Base-by-base conservation (phyloP, 2,329 filamentous ascomycete genomes). In the Fusarium clavum region DNA sequence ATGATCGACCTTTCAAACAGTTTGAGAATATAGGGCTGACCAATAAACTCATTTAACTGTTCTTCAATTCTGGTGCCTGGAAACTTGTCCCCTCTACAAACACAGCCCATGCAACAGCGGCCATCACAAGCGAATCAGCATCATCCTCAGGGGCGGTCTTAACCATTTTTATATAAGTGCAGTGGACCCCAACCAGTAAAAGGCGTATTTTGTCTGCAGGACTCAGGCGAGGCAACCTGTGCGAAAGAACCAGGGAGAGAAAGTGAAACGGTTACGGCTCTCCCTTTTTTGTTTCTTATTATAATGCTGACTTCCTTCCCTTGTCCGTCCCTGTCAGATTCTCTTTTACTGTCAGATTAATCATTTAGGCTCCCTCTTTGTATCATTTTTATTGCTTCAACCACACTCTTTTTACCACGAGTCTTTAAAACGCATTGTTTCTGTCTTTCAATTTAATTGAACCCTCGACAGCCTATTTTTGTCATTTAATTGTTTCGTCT, bases 81-180 rank as follows among this genome's bases (percentile, higher is more conserved):
- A 67, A 66, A 49, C 30, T 6, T 14, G 3, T n/a, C n/a, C 34
- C 13, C 18, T 5, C 65, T 38, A 73, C 71, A 68, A 70, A 72
- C 67, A 72, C 66, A 70, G 69, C 70, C 74, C 76, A 72, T 75
- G 72, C 52, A 73, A 77, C 70, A 76, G 57, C 58, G 76, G 73
- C 63, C 76, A 58, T 64, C 79, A 79, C 73, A 73, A 76, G 73
- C 75, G 72, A 76, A 76, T 76, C 75, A 76, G 45, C 47, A 1
- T 8, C 4, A n/a, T 11, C 30, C 14, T 40, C 29, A 48, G 44
- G 57, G 53, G 18, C 29, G 10, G 45, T 18, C 38, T 18, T 65
- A 46, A 22, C 61, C 57, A 52, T 22, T 53, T 65, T 61, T 40
- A 68, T 58, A 52, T 43, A 46, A 57, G 52, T 34, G 41, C 10